Conservation (phyloP, 441 rosid species). For the Capsella rubella region DNA sequence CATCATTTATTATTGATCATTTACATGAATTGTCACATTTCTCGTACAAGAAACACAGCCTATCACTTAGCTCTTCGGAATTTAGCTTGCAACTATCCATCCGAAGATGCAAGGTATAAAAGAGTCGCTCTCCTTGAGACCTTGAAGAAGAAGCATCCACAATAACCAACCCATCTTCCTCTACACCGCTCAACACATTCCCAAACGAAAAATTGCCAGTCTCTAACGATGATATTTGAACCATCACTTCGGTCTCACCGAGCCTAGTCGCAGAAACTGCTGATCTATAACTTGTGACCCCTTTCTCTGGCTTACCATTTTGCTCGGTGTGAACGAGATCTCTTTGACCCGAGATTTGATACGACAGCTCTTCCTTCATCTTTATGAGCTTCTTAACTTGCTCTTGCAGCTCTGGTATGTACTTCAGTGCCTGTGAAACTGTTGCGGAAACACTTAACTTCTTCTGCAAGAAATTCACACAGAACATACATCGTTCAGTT, state of each 20-base stretch:
- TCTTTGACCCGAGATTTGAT: constrained; percentile 30
- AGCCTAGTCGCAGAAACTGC: constrained; percentile 52
- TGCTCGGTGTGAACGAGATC: constrained; percentile 17
- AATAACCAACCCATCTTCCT: constrained; percentile 55
- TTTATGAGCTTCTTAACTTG: constrained; percentile 51
- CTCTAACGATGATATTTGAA: constrained; percentile 54
- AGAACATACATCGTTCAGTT: background rate
- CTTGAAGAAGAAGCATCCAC: constrained; percentile 63
- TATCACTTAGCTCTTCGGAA: constrained; percentile 48
- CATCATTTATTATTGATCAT: background rate
- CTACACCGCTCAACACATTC: constrained; percentile 51
- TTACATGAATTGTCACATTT: constrained; percentile 31
- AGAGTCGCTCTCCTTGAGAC: constrained; percentile 55
- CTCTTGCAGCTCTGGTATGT: constrained; percentile 66
- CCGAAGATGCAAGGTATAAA: constrained; percentile 61
- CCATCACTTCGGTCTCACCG: constrained; percentile 49
- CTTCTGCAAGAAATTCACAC: constrained; percentile 46
- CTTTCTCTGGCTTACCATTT: constrained; percentile 22
- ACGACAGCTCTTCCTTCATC: constrained; percentile 51
- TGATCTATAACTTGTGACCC: constrained; percentile 12
- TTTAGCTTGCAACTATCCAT: constrained; percentile 42
- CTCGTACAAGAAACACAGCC: constrained; percentile 47
- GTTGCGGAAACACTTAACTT: constrained; percentile 67
- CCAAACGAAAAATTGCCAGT: constrained; percentile 27
- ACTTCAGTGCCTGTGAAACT: constrained; percentile 55